Base-by-base conservation (phyloP, 805 yeast species). In the Candida stauntonica region DNA sequence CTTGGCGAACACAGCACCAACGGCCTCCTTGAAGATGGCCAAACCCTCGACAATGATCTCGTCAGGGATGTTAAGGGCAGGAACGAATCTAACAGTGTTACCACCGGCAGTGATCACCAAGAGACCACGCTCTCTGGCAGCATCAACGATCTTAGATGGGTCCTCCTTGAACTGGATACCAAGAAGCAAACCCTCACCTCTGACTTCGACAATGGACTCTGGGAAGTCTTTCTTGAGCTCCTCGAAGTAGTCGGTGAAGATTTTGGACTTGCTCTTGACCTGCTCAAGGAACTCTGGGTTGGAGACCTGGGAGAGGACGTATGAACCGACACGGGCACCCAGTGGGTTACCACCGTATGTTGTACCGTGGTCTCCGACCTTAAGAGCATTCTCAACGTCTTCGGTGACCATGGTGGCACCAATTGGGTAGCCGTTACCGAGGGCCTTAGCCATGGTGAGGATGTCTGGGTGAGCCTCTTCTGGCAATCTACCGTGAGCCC, bases 261-360 rank as follows among this genome's bases (percentile, higher is more conserved):
- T 56, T 30, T 72, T 71, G 17, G 91, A 75, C 52, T 84, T 82
- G 29, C 62, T 58, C 15, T 66, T 64, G 16, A 93, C 96, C 9
- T 68, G 61, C 7, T 62, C 56, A 51, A 86, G 69, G 48, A 93
- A 81, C 15, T 67, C 72, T 4, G 68, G 62, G 34, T 81, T 64
- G 12, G 87, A 71, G 31, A 93, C 72, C 51, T 77, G 73, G 38
- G 73, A 79, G 17, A 93, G 63, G 12, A 93, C 95, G 55, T 83
- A 80, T 30, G 72, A 66, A 5, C 88, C 96, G 35, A 93, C 75
- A 46, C 89, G 77, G 26, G 91, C 72, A 5, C 88, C 98, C 46
- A 93, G 67, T 39, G 98, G 98, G 61, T 93, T 93, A 39, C 99
- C 99, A 47, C 99, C 98, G 58, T 83, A 91, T 0, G 99, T 91